Evolutionary conservation across 345 rosid genomes (phyloP), one percentile per base, ranked within the genome.

Genomic region (Reutealis trisperma): DNA sequence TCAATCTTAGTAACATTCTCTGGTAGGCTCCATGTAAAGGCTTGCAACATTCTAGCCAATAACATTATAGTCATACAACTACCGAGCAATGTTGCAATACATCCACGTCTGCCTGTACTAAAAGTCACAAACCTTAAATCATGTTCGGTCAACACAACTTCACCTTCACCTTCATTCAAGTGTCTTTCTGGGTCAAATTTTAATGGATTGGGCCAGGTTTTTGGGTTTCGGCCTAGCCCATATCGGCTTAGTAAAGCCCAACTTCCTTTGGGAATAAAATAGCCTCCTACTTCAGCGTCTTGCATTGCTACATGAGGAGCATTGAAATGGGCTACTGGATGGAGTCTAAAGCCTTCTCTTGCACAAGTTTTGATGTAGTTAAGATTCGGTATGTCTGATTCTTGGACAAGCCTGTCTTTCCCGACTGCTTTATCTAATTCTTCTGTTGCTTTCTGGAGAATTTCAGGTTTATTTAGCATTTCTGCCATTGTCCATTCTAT

Each of bases 211-310:
- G 80, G 83, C 93, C 91, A 88, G 0, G 83, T 82, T 18, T 67
- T 77, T 30, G 89, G 84, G 77, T 88, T 90, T 41, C 85, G 77
- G 2, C 91, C 91, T 2, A 88, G 75, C 9, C 82, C 91, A 4
- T 66, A 24, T 1, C 90, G 86, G 52, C 87, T 83, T 0, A 90
- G 75, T 30, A 88, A 2, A 0, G 82, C 45, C 21, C 87, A 89
- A 19, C 90, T 87, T 2, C 91, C 93, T 27, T 90, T 88, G 0
- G 90, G 90, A 71, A 90, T 90, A 65, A 84, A 83, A 79, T 85
- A 87, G n/a, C 72, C 78, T 2, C 82, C 84, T 6, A 90, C 75
- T 11, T 61, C 64, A 0, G 84, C 6, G 8, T 90, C 88, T 0
- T 52, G 45, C 0, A 45, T 47, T 0, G 90, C 73, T 32, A 81